phyloP scores from a whole-genome alignment of 2,329 filamentous ascomycete genomes.

The Sclerotinia minor region DNA sequence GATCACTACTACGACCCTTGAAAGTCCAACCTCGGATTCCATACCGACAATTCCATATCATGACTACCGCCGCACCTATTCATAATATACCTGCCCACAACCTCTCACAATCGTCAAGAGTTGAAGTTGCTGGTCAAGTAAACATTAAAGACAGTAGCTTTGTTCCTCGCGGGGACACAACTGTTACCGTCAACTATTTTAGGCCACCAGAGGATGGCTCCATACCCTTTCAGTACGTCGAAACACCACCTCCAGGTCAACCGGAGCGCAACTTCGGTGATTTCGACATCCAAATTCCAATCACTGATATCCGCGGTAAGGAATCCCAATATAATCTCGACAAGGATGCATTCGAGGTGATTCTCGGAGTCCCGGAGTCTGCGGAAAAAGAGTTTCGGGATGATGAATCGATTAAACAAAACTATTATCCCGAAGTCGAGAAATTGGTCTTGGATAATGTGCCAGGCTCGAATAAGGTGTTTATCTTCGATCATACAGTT shows the following conservation, averaged over 20 bases:
- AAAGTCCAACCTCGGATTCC: not conserved
- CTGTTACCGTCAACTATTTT: slow-evolving; percentile 55
- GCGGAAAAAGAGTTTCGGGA: slow-evolving; percentile 63
- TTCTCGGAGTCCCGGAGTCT: slow-evolving; percentile 58
- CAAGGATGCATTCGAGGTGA: slow-evolving; percentile 70
- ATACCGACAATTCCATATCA: slow-evolving; percentile 37
- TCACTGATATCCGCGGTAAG: slow-evolving; percentile 72
- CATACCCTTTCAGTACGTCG: slow-evolving; percentile 58
- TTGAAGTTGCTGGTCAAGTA: slow-evolving; percentile 32
- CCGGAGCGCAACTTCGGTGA: slow-evolving; percentile 40
- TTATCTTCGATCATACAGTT: slow-evolving; percentile 87
- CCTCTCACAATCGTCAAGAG: slow-evolving; percentile 37
- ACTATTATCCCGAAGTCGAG: slow-evolving; percentile 87
- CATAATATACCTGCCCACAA: slow-evolving; percentile 47
- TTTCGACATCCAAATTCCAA: slow-evolving; percentile 41
- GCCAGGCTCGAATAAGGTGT: slow-evolving; percentile 63
- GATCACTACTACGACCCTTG: slow-evolving; percentile 11
- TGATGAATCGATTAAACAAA: slow-evolving; percentile 64
- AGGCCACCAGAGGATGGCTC: slow-evolving; percentile 53
- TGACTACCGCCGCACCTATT: slow-evolving; percentile 45
- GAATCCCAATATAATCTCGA: slow-evolving; percentile 69
- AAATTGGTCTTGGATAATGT: slow-evolving; percentile 66
- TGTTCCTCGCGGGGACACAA: slow-evolving; percentile 53
- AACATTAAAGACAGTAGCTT: slow-evolving; percentile 27
- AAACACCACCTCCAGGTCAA: slow-evolving; percentile 36